Evolutionary conservation across 2,329 filamentous ascomycete species (phyloP).

Genomic region (Alternaria gaisen): DNA sequence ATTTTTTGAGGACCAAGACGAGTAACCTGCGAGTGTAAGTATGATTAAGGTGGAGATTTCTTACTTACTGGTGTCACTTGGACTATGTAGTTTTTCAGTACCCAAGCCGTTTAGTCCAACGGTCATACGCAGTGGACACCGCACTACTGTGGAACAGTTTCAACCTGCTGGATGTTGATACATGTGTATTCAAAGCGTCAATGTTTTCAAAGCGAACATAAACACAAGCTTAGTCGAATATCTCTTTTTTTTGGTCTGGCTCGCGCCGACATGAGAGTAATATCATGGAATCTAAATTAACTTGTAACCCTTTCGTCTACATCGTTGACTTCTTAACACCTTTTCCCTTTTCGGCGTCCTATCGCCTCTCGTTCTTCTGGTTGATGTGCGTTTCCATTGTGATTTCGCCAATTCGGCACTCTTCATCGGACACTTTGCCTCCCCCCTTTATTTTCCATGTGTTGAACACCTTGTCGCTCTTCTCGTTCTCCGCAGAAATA

Average conservation of each 20-base stretch:
- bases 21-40: constrained; percentile 15
- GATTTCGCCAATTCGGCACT: constrained; percentile 31
- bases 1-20: constrained; percentile 32
- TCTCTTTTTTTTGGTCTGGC: not conserved
- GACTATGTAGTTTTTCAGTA: not conserved
- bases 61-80: not conserved
- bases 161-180: not conserved
- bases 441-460: constrained; percentile 42
- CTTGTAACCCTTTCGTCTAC: not conserved
- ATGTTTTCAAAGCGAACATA: not conserved
- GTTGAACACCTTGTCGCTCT: constrained; percentile 36
- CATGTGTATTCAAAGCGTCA: too few species aligned
- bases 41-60: not conserved
- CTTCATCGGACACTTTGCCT: constrained; percentile 41
- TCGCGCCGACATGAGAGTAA: constrained; percentile 4
- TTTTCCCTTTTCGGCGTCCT: not conserved
- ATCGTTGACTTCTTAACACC: not conserved
- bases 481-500: constrained; percentile 28
- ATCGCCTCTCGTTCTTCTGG: constrained; percentile 27
- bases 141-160: not conserved
- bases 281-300: constrained; percentile 17
- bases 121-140: not conserved
- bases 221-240: not conserved
- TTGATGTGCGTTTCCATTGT: constrained; percentile 39
- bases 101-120: not conserved